Percentiles rank a stretch among this genome's conserved stretches.
phyloP scores from a whole-genome alignment of 371 early-diverging fungal species.

The Chytridium lagenaria region DNA sequence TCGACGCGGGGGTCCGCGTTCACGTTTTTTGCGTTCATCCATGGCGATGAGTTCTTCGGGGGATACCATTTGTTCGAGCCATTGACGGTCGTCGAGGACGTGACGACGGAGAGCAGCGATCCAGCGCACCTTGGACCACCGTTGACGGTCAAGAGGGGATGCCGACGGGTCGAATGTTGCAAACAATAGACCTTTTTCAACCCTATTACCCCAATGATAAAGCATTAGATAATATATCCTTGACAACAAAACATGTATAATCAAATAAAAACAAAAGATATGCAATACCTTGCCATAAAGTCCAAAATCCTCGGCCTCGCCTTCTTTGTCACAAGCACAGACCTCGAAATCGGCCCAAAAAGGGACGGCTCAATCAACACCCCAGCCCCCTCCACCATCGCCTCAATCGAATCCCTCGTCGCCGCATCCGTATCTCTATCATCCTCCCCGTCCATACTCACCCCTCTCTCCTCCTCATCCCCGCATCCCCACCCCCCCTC shows the following conservation, averaged over 20 bases:
- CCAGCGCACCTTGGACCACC: constrained; percentile 32
- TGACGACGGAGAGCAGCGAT: constrained; percentile 26
- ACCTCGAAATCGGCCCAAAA: constrained; percentile 29
- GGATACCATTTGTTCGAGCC: constrained; percentile 32
- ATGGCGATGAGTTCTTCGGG: constrained; percentile 30
- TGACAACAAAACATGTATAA: constrained; percentile 5
- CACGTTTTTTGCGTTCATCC: constrained; percentile 19
- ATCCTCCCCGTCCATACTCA: constrained; percentile 20
- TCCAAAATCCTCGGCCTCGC: constrained; percentile 28
- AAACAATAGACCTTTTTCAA: constrained; percentile 24
- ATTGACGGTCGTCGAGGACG: constrained; percentile 32
- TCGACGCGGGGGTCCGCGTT: constrained; percentile 13
- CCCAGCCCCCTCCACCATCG: constrained; percentile 32
- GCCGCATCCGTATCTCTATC: constrained; percentile 33
- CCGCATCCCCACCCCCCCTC: not conserved
- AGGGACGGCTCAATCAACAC: constrained; percentile 31
- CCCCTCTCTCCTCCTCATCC: not conserved
- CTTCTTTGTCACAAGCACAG: constrained; percentile 22
- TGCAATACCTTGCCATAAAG: constrained; percentile 30
- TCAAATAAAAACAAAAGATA: not conserved
- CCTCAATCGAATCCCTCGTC: constrained; percentile 28
- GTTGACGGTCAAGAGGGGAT: not conserved
- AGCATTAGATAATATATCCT: not conserved
- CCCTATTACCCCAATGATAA: constrained; percentile 13
- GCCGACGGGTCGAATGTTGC: constrained; percentile 25